Evolutionary conservation across 805 yeast genomes (phyloP).

Genomic region (Cyberlindnera maritima): DNA sequence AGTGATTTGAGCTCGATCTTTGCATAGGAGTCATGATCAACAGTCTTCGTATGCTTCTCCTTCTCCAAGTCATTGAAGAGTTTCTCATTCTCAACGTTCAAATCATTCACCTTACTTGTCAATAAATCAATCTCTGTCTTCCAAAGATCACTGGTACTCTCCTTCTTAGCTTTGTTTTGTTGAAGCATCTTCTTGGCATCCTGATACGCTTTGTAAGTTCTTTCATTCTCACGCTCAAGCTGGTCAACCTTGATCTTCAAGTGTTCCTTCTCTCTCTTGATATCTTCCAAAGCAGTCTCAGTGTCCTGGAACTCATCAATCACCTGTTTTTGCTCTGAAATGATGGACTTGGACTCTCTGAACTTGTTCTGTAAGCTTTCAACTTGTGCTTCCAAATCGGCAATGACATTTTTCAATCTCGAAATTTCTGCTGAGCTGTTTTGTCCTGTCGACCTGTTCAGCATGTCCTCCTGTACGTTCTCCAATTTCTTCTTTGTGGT

Average conservation of each 20-base stretch:
- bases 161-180: slow-evolving; percentile 3
- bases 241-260: slow-evolving; percentile 23
- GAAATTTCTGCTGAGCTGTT: slow-evolving; percentile 11
- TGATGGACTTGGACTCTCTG: slow-evolving; percentile 22
- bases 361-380: slow-evolving; percentile 15
- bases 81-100: slow-evolving; percentile 36
- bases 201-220: slow-evolving; percentile 25
- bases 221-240: slow-evolving; percentile 33
- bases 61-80: slow-evolving; percentile 36
- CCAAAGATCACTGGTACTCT: slow-evolving; percentile 26
- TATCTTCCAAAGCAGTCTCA: slow-evolving; percentile 19
- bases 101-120: slow-evolving; percentile 32
- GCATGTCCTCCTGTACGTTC: slow-evolving; percentile 10
- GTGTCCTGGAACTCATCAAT: slow-evolving; percentile 24
- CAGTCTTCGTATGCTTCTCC: slow-evolving; percentile 25
- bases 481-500: slow-evolving; percentile 7
- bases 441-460: slow-evolving; percentile 12
- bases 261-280: slow-evolving; percentile 14
- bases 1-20: slow-evolving; percentile 39
- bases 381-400: slow-evolving; percentile 19
- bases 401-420: slow-evolving; percentile 7
- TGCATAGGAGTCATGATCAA: slow-evolving; percentile 27
- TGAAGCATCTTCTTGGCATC: slow-evolving; percentile 17
- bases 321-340: slow-evolving; percentile 22
- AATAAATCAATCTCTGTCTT: slow-evolving; percentile 28